Evolutionary conservation across 179 eudicot species (phyloP), one percentile per base, ranked within the genome.

Genomic region (Actinidia polygama): DNA sequence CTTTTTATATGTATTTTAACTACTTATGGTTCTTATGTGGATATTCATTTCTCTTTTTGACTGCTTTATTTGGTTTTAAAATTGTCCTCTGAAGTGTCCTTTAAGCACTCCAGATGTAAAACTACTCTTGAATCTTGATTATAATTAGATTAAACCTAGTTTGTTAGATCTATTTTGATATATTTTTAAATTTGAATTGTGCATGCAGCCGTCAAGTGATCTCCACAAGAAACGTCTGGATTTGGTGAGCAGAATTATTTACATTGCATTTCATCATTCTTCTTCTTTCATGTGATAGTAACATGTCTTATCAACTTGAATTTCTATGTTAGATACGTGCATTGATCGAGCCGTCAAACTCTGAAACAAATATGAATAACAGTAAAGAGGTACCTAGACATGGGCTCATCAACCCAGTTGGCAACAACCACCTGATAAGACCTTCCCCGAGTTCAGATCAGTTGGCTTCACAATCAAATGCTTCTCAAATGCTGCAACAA

Each of bases 371-470:
- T 82, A 55, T 84, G 51, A 94, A 77, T 79, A 89, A 73, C 70
- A 83, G 89, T 61, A 91, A 89, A 82, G 95, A 87, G 80, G 83
- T 84, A 73, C 81, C 66, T 83, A 87, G 92, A 83, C 93, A 80
- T 74, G 96, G 92, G 81, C 61, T 87, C 30, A 87, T 87, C 74
- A 89, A 89, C 87, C 82, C 85, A 57, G 83, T 88, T 57, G 88
- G 88, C 75, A 72, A 80, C 47, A 89, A 82, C 89, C 90, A 90
- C 74, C 78, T 86, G 87, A 93, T 91, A 75, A 91, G 92, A 86
- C 91, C 97, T 79, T 90, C 98, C 58, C 90, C 91, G 58, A 91
- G 93, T 82, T 90, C 97, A 53, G 99, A 95, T 61, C 95, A 91
- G 86, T 89, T 92, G 79, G 84, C 82, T 79, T 73, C 91, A 61